Conservation (phyloP, 2,329 filamentous ascomycete genomes). For the Xylariaceae sp. region DNA sequence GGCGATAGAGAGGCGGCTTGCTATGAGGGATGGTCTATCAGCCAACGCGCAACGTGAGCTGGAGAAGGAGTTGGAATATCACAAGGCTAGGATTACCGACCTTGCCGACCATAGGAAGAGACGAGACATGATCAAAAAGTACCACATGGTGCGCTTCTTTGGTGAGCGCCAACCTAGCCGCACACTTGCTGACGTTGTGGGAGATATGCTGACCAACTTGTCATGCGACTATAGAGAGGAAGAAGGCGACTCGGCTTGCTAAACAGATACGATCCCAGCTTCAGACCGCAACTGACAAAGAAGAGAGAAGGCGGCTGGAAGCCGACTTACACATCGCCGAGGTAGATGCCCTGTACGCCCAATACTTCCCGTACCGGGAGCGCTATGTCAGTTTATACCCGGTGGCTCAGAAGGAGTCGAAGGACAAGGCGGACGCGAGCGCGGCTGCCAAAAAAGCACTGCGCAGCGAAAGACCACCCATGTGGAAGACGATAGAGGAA, state of each 20-base stretch:
- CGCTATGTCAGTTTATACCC: slow-evolving; percentile 63
- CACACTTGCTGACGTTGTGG: too few species aligned
- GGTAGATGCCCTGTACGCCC: slow-evolving; percentile 70
- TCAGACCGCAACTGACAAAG: slow-evolving; percentile 42
- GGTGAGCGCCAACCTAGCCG: slow-evolving; percentile 42
- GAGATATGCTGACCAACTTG: not conserved
- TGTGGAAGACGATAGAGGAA: slow-evolving; percentile 64
- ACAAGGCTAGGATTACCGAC: slow-evolving; percentile 57
- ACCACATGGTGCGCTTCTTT: slow-evolving; percentile 82
- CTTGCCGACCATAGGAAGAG: slow-evolving; percentile 56
- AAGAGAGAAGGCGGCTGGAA: slow-evolving; percentile 48
- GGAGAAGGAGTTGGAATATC: slow-evolving; percentile 65
- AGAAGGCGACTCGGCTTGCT: slow-evolving; percentile 63
- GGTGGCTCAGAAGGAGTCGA: slow-evolving; percentile 30
- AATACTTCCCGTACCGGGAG: slow-evolving; percentile 65
- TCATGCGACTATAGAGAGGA: slow-evolving; percentile 48
- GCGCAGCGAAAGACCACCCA: slow-evolving; percentile 46
- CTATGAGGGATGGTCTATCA: slow-evolving; percentile 56
- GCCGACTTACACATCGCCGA: slow-evolving; percentile 60
- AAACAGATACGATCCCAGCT: slow-evolving; percentile 61
- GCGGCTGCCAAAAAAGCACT: slow-evolving; percentile 38
- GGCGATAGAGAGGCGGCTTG: slow-evolving; percentile 61
- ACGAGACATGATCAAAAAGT: slow-evolving; percentile 67
- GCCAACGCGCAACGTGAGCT: slow-evolving; percentile 63
- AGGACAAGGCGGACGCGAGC: slow-evolving; percentile 34